Evolutionary conservation across 495 filamentous ascomycete species (phyloP).

Genomic region (Talaromyces wortmannii): DNA sequence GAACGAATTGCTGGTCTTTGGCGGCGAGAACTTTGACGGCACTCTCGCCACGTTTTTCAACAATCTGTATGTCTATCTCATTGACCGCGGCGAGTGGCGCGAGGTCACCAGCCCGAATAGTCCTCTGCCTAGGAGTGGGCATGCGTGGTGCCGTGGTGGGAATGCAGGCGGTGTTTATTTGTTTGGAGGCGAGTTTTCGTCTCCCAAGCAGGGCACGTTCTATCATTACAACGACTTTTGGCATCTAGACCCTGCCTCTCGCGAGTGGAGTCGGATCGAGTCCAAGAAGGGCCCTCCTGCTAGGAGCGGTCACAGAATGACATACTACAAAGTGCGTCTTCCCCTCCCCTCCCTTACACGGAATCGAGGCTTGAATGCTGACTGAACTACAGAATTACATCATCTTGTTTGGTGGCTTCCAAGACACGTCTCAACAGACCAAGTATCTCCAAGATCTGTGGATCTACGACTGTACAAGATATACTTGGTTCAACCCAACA

Average conservation of each 20-base stretch:
- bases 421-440: constrained; percentile 89
- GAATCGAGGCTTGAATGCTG: not conserved
- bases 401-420: constrained; percentile 77
- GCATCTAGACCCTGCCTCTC: constrained; percentile 70
- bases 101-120: constrained; percentile 84
- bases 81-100: constrained; percentile 82
- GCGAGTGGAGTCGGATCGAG: constrained; percentile 89
- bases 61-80: constrained; percentile 81
- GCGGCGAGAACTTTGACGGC: constrained; percentile 69
- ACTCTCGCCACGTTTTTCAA: constrained; percentile 58
- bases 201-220: constrained; percentile 94
- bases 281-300: constrained; percentile 84
- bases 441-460: constrained; percentile 74
- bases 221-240: constrained; percentile 99
- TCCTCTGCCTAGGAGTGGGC: constrained; percentile 82
- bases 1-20: constrained; percentile 88
- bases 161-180: constrained; percentile 83
- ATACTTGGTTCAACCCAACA: constrained; percentile 66
- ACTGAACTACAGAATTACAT: constrained; percentile 51
- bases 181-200: constrained; percentile 79
- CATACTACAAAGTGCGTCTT: constrained; percentile 72
- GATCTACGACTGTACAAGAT: constrained; percentile 65
- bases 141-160: constrained; percentile 85
- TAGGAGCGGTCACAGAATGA: constrained; percentile 90
- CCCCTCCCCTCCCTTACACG: too few relatives aligned